phyloP scores from a whole-genome alignment of 2,329 filamentous ascomycete genomes.

The Tolypocladium ovalisporum region DNA sequence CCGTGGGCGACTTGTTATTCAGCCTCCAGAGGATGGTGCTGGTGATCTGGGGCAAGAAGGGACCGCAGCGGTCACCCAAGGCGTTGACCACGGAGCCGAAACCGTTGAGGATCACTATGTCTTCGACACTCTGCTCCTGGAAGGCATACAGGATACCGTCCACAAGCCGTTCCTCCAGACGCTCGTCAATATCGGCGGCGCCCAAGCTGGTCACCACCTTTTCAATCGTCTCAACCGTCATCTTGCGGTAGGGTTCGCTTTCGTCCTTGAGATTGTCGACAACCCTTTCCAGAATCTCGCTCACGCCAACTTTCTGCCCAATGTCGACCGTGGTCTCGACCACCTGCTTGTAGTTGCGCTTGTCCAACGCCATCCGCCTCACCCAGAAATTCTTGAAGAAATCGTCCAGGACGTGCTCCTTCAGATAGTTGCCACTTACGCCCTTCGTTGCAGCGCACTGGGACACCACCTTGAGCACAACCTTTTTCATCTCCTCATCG shows the following conservation, averaged over 20 bases:
- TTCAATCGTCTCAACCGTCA: slow-evolving; percentile 97
- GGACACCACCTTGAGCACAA: slow-evolving; percentile 92
- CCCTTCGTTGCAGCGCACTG: slow-evolving; percentile 92
- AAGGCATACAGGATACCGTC: slow-evolving; percentile 94
- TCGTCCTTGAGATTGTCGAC: slow-evolving; percentile 97
- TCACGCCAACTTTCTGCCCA: slow-evolving; percentile 93
- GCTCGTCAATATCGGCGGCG: slow-evolving; percentile 85
- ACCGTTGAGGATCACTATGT: slow-evolving; percentile 91
- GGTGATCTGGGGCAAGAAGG: slow-evolving; percentile 93
- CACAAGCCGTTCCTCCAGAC: slow-evolving; percentile 85
- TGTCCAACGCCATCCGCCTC: slow-evolving; percentile 89
- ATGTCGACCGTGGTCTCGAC: slow-evolving; percentile 97
- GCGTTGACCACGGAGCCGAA: slow-evolving; percentile 97
- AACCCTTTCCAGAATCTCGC: slow-evolving; percentile 87
- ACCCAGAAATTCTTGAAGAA: slow-evolving; percentile 99
- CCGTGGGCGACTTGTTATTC: slow-evolving; percentile 96
- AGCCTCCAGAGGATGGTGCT: slow-evolving; percentile 91
- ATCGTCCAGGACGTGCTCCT: slow-evolving; percentile 87
- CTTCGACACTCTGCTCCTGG: slow-evolving; percentile 95
- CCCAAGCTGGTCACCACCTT: slow-evolving; percentile 91
- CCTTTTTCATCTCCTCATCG: slow-evolving; percentile 99
- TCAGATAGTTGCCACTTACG: slow-evolving; percentile 88
- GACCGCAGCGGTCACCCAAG: slow-evolving; percentile 85
- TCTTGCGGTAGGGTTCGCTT: slow-evolving; percentile 95
- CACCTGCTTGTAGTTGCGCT: slow-evolving; percentile 94